Conservation (phyloP, 495 filamentous ascomycete genomes). For the Lophium mytilinum region DNA sequence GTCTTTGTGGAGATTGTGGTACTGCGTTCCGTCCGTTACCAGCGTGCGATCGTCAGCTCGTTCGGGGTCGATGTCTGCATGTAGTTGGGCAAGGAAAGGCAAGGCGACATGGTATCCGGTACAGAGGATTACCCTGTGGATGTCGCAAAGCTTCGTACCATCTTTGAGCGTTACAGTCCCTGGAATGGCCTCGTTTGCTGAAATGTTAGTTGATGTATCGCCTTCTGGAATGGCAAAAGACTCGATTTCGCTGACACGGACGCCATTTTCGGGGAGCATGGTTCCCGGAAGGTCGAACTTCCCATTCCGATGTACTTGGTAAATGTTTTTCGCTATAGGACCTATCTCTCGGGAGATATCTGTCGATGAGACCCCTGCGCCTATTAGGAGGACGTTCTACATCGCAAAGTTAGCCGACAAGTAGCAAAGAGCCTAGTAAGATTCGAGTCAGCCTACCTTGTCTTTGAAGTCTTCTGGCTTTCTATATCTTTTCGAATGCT, state of each 20-base stretch:
- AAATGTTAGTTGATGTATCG: not conserved
- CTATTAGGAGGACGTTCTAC: constrained; percentile 52
- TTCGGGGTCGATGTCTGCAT: constrained; percentile 15
- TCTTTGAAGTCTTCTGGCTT: constrained; percentile 47
- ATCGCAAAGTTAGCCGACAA: not conserved
- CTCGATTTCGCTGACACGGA: constrained; percentile 45
- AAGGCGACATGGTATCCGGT: constrained; percentile 58
- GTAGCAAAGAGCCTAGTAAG: too few species aligned
- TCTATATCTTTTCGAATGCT: constrained; percentile 76
- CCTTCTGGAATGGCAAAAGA: constrained; percentile 16
- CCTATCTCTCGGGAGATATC: constrained; percentile 54
- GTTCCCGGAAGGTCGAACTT: constrained; percentile 46
- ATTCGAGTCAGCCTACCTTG: constrained; percentile 31
- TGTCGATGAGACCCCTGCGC: constrained; percentile 51
- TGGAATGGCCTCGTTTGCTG: constrained; percentile 8
- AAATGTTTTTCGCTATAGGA: constrained; percentile 41
- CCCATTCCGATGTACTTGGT: constrained; percentile 52
- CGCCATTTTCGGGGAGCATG: constrained; percentile 41
- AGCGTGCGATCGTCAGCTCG: constrained; percentile 43
- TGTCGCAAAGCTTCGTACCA: constrained; percentile 38
- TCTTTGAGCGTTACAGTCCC: constrained; percentile 36
- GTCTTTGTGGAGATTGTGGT: constrained; percentile 62
- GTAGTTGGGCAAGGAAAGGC: constrained; percentile 42
- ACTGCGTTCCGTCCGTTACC: constrained; percentile 54
- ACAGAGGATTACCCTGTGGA: constrained; percentile 51